Evolutionary conservation across 2,329 filamentous ascomycete species (phyloP), one percentile per base, ranked within the genome.

Genomic region (Teratosphaeria nubilosa): DNA sequence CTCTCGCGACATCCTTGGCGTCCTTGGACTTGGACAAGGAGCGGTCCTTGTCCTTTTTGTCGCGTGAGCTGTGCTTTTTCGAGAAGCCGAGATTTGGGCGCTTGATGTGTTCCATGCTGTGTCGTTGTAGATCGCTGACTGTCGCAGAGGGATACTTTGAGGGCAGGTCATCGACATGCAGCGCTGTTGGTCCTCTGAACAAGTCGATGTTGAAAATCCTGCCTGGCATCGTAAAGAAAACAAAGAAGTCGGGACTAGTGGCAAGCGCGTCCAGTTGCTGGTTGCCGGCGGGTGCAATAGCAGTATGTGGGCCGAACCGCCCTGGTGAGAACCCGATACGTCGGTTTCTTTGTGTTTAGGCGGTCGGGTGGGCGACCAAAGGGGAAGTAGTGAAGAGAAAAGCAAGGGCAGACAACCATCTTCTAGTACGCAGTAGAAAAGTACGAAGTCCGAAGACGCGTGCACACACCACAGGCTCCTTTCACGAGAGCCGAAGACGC

Each of bases 21-120:
- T 65, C 61, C 31, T 69, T 66, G 59, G 66, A 64, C 56, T 66
- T 68, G n/a, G 66, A 69, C 11, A 56, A 22, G 6, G 67, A 65
- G 51, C 68, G 66, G 51, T 68, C 66, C 51, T 67, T 66, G 37
- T 60, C 55, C 48, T 51, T 41, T 30, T 61, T 64, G 54, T 58
- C 60, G 27, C 63, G 57, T 31, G 54, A 30, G 13, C 59, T 58
- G 34, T 66, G 60, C 53, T 60, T 61, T 58, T 64, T 65, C 54
- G 62, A 30, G 16, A 60, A 37, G 51, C 52, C 10, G 16, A 66
- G 53, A 41, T 53, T 59, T 7, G 69, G 69, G 9, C 70, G 68
- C 61, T 70, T 72, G 59, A 73, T 56, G 57, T 71, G 66, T 4
- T 72, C 71, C 70, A 73, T 73, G 62, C 63, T 69, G 62, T 54